Base-by-base conservation (phyloP, 192 early-diverging fungal species). In the Linderina pennispora region DNA sequence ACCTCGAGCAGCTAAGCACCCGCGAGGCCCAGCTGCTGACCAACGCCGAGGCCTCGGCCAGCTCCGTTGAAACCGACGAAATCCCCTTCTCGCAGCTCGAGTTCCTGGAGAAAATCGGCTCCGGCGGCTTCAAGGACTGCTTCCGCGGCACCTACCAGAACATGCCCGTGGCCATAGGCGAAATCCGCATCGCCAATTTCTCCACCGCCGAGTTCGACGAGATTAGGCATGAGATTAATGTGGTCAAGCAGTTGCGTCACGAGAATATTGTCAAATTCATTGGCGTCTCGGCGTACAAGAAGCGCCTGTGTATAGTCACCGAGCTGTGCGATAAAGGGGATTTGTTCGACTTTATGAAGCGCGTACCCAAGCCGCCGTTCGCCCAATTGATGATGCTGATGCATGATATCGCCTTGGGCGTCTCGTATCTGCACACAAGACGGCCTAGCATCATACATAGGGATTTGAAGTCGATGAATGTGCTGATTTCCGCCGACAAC, bases 101-200 rank as follows among this genome's bases (percentile, higher is more conserved):
- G 19, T 46, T 84, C 45, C 80, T 80, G 19, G 62, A 65, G 23
- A 88, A 88, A 54, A 62, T 88, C 14, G 85, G 85, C 8, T 78
- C 81, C 3, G 85, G 85, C 9, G 85, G 83, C 11, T 88, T 88
- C 62, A 88, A 88, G 48, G 85, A 88, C 51, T 88, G 85, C 58
- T 88, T 74, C 55, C 59, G 67, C 1, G 85, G 85, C 49, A 73
- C 55, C 43, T 85, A 82, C 53, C 71, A 75, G 34, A 77, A 75
- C 18, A 78, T 77, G 45, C 45, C 74, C 11, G 85, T 88, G 20
- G 85, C 85, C 15, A 80, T 88, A 32, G 85, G 85, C 33, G 80
- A 85, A 41, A 55, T 87, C 24, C 56, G 85, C 5, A 62, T 85
- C 43, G 62, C 76, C 4, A 78, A 85, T 48, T 87, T 87, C 56